A percentile compares a stretch with the other conserved stretches of the same genome.
Conservation (phyloP, 192 early-diverging fungal genomes). For the Linderina pennispora region DNA sequence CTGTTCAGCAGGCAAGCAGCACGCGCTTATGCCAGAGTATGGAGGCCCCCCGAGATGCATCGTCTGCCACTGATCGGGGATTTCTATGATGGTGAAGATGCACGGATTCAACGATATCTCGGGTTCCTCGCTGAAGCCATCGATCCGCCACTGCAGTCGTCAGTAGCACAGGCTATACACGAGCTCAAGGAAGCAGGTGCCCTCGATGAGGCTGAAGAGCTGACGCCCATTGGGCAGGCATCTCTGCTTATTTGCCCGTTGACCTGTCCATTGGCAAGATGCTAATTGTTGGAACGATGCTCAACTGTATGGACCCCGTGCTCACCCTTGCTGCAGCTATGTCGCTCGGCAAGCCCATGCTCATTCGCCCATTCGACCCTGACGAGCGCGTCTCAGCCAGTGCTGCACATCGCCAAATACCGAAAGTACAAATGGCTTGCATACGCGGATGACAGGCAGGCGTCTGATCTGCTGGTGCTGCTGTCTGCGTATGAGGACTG, state of each 20-base stretch:
- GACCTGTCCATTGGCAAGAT: constrained; percentile 73
- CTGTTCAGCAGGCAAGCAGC: constrained; percentile 47
- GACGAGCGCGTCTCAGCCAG: not conserved
- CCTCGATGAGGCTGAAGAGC: constrained; percentile 17
- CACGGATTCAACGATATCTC: constrained; percentile 57
- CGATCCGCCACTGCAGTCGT: constrained; percentile 63
- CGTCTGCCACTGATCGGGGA: constrained; percentile 67
- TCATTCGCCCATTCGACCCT: not conserved
- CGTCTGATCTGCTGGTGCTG: constrained; percentile 13
- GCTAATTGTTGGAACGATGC: constrained; percentile 63
- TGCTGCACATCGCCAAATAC: constrained; percentile 2
- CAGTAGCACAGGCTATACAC: constrained; percentile 54
- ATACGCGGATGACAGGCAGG: not conserved
- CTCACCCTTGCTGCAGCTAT: constrained; percentile 65
- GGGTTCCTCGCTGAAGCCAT: constrained; percentile 52
- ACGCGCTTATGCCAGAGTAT: constrained; percentile 41
- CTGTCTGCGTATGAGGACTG: constrained; percentile 22
- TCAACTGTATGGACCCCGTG: constrained; percentile 71
- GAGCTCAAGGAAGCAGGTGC: constrained; percentile 26
- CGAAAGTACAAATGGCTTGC: constrained; percentile 1
- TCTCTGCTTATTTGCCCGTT: constrained; percentile 64
- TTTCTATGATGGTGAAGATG: constrained; percentile 64
- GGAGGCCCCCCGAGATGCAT: constrained; percentile 54
- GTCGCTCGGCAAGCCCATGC: constrained; percentile 2
- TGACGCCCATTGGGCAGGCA: constrained; percentile 73